These are phyloP conservation scores for Lachnellula hyalina DNA, from an alignment of 2,329 filamentous ascomycete genomes.

Conservation along the genomic window DNA sequence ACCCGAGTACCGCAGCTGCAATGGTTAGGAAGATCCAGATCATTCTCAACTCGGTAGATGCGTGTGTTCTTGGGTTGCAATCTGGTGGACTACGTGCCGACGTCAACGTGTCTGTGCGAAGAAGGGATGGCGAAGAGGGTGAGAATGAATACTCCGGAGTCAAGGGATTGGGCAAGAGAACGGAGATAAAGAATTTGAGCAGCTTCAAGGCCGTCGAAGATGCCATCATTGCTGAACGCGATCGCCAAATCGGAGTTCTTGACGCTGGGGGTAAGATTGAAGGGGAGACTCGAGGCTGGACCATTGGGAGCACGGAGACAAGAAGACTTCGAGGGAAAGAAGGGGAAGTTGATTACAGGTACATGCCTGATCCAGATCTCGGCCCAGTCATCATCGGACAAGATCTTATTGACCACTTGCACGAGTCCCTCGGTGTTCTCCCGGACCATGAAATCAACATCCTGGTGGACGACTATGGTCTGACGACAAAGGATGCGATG, in stretches of 20 bases:
- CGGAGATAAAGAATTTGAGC: constrained; percentile 95
- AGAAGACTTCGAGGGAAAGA: constrained; percentile 83
- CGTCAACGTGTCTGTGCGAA: constrained; percentile 84
- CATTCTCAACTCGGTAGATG: constrained; percentile 72
- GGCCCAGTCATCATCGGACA: constrained; percentile 69
- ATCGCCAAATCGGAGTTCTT: constrained; percentile 78
- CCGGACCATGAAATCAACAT: constrained; percentile 66
- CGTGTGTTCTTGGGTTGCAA: constrained; percentile 91
- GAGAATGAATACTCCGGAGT: constrained; percentile 50
- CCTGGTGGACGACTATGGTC: constrained; percentile 56
- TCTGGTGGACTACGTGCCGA: constrained; percentile 84
- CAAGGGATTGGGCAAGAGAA: constrained; percentile 70
- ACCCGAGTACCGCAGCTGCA: constrained; percentile 80
- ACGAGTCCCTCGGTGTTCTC: constrained; percentile 57
- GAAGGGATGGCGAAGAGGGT: constrained; percentile 37
- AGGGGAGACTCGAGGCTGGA: constrained; percentile 92
- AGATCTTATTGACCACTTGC: constrained; percentile 63
- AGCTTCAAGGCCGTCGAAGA: constrained; percentile 95
- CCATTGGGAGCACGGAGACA: constrained; percentile 77
- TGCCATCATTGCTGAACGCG: constrained; percentile 84
- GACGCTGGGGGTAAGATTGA: constrained; percentile 68
- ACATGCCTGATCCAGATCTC: constrained; percentile 96
- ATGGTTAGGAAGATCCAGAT: constrained; percentile 85
- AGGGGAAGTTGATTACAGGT: constrained; percentile 94
- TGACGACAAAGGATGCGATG: constrained; percentile 77